Percentiles rank a stretch among this genome's conserved stretches.
These are phyloP conservation scores for Coprinellus micaceus DNA, from an alignment of 768 basidiomycete genomes.

Conservation along the genomic window DNA sequence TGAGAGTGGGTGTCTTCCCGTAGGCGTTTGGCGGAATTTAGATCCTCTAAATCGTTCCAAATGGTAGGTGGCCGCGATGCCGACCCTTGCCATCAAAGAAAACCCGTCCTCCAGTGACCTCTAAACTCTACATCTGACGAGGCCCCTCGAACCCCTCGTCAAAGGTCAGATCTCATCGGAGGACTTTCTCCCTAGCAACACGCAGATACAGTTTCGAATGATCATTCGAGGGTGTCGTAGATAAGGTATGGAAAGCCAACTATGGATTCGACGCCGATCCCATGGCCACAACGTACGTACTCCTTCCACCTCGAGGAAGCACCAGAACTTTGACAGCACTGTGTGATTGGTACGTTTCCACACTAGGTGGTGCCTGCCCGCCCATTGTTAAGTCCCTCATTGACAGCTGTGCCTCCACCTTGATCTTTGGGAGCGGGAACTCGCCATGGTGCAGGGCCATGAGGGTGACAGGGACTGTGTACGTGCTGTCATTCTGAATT, in stretches of 20 bases:
- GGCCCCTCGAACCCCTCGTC: too few species aligned
- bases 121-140: too few species aligned
- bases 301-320: slow-evolving; percentile 77
- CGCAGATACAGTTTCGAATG: too few species aligned
- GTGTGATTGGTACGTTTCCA: slow-evolving; percentile 80
- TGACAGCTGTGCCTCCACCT: slow-evolving; percentile 57
- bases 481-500: slow-evolving; percentile 57
- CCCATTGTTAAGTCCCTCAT: slow-evolving; percentile 53
- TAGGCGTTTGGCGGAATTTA: too few species aligned
- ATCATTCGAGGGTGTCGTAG: too few species aligned
- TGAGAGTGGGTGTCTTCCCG: too few species aligned
- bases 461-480: slow-evolving; percentile 66
- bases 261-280: slow-evolving; percentile 31
- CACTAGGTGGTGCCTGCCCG: slow-evolving; percentile 55
- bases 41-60: too few species aligned
- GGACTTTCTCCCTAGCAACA: too few species aligned
- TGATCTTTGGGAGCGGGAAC: slow-evolving; percentile 70
- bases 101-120: too few species aligned
- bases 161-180: too few species aligned
- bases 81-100: too few species aligned
- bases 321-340: slow-evolving; percentile 81
- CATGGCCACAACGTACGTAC: slow-evolving; percentile 79
- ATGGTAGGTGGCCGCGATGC: too few species aligned
- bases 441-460: slow-evolving; percentile 85
- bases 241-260: neutral